Conservation (phyloP, 1,284 basidiomycete species). For the Melampsora americana region DNA sequence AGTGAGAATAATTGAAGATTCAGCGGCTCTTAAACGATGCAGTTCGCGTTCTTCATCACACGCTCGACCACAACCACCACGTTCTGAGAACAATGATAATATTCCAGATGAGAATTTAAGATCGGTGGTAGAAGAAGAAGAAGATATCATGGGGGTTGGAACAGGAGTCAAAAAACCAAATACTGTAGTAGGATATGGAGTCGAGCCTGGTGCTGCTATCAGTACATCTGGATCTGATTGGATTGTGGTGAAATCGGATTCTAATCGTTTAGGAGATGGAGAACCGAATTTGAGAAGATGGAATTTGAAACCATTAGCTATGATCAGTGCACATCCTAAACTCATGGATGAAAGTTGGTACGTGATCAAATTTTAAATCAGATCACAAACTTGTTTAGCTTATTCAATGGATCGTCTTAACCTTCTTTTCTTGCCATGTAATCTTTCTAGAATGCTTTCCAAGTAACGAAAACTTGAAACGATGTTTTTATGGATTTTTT, state of each 20-base stretch:
- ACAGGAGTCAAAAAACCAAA: not conserved
- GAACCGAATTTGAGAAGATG: constrained; percentile 40
- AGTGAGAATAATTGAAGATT: constrained; percentile 2
- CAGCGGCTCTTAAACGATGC: not conserved
- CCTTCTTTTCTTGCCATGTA: not conserved
- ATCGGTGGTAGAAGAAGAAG: constrained; percentile 3
- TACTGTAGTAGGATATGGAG: constrained; percentile 9
- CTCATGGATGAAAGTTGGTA: constrained; percentile 6
- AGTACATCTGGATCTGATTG: constrained; percentile 26
- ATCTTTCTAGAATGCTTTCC: not conserved
- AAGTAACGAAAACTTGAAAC: not conserved
- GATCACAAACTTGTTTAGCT: not conserved
- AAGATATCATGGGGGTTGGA: not conserved
- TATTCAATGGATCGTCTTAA: not conserved
- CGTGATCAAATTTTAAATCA: not conserved
- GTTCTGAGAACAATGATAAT: no score
- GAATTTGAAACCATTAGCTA: constrained; percentile 35
- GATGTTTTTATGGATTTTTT: not conserved
- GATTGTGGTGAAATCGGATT: constrained; percentile 34
- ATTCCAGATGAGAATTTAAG: not conserved
- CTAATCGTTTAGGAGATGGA: not conserved
- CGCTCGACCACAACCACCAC: not conserved
- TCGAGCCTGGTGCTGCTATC: constrained; percentile 24
- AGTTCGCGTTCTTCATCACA: not conserved
- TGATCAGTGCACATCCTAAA: constrained; percentile 34